Base-by-base conservation (phyloP, 1,139 yeast genomes). In the Protomyces arabidopsidicola region DNA sequence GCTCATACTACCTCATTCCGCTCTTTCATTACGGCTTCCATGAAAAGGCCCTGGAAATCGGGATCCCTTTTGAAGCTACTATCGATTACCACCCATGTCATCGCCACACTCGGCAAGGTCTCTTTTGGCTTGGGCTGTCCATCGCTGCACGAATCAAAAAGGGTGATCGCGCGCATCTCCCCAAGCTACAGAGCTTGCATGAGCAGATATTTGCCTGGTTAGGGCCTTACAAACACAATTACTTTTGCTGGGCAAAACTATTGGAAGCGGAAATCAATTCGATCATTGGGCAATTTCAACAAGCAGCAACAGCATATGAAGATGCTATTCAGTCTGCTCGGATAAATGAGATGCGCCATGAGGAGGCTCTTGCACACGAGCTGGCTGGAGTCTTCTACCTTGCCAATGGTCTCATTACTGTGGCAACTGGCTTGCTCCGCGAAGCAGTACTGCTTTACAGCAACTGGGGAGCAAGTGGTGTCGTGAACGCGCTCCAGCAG, bases 191-290 rank as follows among this genome's bases (percentile, higher is more conserved):
- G 9, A 65, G 59, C 27, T 50, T 50, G 24, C 57, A 63, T 45
- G 22, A 31, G 14, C 16, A 51, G 6, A 18, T 45, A n/a, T 9
- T 10, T 12, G 31, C 18, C 42, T 45, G 54, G 36, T 14, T 50
- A 16, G 42, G 36, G 5, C 31, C 48, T 12, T 55, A 24, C n/a
- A 54, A 53, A 18, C 55, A 54, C 34, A 63, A 63, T 39, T 55
- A 53, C 52, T 38, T 35, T 18, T 60, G 35, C 42, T 48, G 52
- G 53, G 50, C 59, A 39, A 60, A 45, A 27, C 66, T 64, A 3
- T 42, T 66, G 36, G 65, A 62, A 10, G 54, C 66, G 48, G 61
- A 60, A 67, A 57, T 67, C 18, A 61, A 53, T 39, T 64, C 62
- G 34, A 16, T 62, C 10, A 54, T 39, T 14, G 66, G 63, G 1